phyloP scores from a whole-genome alignment of 305 asterid species.

The Fraxinus floribunda region DNA sequence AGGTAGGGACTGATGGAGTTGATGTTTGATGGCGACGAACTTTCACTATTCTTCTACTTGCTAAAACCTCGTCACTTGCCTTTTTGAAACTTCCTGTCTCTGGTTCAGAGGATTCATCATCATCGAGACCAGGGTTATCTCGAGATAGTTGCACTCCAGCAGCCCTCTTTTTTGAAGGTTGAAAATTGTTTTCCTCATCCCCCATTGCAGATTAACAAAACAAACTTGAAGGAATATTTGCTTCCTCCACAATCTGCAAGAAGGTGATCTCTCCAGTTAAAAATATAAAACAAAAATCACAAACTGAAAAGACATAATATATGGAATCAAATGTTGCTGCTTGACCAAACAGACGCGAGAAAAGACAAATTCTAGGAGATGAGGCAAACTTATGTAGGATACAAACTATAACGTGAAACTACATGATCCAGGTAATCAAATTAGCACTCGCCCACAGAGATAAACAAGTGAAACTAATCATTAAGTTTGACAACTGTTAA shows the following conservation, averaged over 20 bases:
- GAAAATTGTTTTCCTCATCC: constrained; percentile 61
- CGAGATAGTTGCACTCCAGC: constrained; percentile 77
- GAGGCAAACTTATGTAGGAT: neutral
- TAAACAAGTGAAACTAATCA: constrained; percentile 6
- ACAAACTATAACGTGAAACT: neutral
- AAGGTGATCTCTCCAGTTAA: constrained; percentile 31
- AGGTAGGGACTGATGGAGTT: constrained; percentile 29
- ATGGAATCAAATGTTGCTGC: neutral
- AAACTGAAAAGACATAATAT: constrained; percentile 5
- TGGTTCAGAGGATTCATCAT: constrained; percentile 51
- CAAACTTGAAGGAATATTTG: neutral
- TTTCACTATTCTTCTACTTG: constrained; percentile 72
- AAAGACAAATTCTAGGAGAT: neutral
- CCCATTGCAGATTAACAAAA: constrained; percentile 48
- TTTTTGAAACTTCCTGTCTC: constrained; percentile 66
- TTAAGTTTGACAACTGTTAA: neutral
- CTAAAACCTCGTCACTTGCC: constrained; percentile 80
- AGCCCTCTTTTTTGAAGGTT: constrained; percentile 83
- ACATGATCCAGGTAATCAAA: neutral
- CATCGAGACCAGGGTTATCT: constrained; percentile 87
- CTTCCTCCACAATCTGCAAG: constrained; percentile 15
- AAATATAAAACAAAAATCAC: constrained; percentile 24
- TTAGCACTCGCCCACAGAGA: neutral
- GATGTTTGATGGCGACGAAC: constrained; percentile 59
- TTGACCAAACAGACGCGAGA: neutral